A percentile compares a stretch with the other conserved stretches of the same genome.
Evolutionary conservation across 2,329 filamentous ascomycete genomes (phyloP).

Genomic region (Paracamarosporium sp.): DNA sequence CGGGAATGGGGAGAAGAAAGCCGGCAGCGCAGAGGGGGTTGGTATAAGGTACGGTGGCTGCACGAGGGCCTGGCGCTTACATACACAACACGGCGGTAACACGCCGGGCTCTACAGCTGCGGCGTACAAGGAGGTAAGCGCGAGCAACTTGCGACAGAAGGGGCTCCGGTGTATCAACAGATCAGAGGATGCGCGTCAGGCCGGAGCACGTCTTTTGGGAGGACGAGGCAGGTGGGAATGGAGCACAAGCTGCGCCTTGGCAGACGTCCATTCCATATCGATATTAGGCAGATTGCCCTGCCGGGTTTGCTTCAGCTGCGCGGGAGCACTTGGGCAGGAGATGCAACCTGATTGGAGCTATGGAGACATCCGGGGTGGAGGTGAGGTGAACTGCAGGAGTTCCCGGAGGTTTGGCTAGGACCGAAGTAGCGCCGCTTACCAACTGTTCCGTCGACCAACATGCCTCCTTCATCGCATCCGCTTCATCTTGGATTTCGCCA

Average conservation of each 20-base stretch:
- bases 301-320: constrained; percentile 32
- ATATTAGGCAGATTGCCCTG: constrained; percentile 45
- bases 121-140: constrained; percentile 2
- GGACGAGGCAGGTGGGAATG: constrained; percentile 6
- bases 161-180: neutral
- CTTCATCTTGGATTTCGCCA: neutral
- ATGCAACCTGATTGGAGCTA: constrained; percentile 38
- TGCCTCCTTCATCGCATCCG: neutral
- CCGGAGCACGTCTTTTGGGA: constrained; percentile 1
- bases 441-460: neutral
- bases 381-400: constrained; percentile 14
- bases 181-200: constrained; percentile 8
- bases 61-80: constrained; percentile 23
- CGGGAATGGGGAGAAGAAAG: constrained; percentile 11
- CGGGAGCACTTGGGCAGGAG: constrained; percentile 27
- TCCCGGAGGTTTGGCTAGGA: neutral
- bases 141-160: neutral
- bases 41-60: constrained; percentile 17
- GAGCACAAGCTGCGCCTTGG: constrained; percentile 41
- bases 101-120: neutral
- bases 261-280: constrained; percentile 27
- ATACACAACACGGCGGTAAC: constrained; percentile 13
- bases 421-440: neutral
- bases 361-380: constrained; percentile 20
- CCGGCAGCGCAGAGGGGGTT: constrained; percentile 15